A percentile compares a stretch with the other conserved stretches of the same genome.
Conservation (phyloP, 2,329 filamentous ascomycete genomes). For the Alternaria consortialis region DNA sequence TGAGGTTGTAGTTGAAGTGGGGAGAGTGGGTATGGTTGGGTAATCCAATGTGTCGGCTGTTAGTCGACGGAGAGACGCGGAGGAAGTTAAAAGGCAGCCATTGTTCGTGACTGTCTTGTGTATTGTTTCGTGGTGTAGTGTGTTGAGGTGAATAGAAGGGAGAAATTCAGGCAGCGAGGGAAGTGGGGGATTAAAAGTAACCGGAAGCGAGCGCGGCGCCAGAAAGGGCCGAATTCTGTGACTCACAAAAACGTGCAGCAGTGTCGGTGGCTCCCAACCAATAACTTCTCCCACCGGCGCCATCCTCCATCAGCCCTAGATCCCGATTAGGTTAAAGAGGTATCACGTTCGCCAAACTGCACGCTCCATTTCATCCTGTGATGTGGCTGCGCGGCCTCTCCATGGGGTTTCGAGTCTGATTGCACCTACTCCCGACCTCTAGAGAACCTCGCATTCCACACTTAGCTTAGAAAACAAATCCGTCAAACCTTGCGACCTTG, state of each 20-base stretch:
- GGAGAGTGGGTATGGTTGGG: conserved; percentile 31
- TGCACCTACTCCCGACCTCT: neutral
- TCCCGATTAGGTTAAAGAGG: conserved; percentile 3
- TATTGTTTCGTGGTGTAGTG: conserved; percentile 30
- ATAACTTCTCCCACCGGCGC: conserved; percentile 11
- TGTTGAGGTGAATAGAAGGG: conserved; percentile 32
- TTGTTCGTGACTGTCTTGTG: conserved; percentile 47
- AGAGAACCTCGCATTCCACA: neutral
- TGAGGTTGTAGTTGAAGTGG: conserved; percentile 45
- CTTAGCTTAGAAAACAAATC: neutral
- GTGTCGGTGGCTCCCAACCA: conserved; percentile 19
- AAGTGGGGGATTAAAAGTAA: conserved; percentile 36
- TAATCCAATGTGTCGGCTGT: conserved; percentile 46
- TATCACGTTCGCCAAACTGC: conserved; percentile 10
- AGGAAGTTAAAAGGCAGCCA: conserved; percentile 52
- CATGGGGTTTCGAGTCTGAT: neutral
- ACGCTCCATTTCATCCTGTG: neutral
- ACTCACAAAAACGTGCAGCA: conserved; percentile 31
- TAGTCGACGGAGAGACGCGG: conserved; percentile 36
- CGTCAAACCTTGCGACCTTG: neutral
- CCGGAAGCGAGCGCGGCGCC: conserved; percentile 29
- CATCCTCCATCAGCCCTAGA: conserved; percentile 27
- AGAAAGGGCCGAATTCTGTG: conserved; percentile 24
- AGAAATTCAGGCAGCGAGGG: conserved; percentile 45
- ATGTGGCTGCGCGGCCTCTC: conserved; percentile 1